These are phyloP conservation scores for Thermomyces lanuginosus DNA, from an alignment of 2,329 filamentous ascomycete species.

Conservation along the genomic window DNA sequence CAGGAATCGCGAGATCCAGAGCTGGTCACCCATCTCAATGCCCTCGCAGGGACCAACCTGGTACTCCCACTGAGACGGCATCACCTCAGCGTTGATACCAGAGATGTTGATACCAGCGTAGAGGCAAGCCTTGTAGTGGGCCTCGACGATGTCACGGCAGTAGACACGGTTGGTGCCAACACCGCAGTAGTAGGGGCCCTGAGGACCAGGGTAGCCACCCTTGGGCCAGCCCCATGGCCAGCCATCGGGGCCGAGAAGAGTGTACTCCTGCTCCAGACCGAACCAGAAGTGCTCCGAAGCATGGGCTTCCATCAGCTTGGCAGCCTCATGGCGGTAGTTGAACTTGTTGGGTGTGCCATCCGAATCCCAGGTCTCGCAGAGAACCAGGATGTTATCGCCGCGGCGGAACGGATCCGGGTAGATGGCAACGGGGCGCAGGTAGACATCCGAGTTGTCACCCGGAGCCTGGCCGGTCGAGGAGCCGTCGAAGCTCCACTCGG, in stretches of 20 bases:
- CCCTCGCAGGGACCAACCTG: slow-evolving; percentile 82
- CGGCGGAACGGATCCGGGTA: slow-evolving; percentile 86
- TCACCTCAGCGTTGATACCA: slow-evolving; percentile 97
- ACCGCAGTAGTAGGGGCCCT: slow-evolving; percentile 96
- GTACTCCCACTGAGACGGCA: slow-evolving; percentile 97
- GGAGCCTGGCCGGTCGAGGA: slow-evolving; percentile 85
- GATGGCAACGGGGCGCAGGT: slow-evolving; percentile 77
- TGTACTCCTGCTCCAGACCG: slow-evolving; percentile 96
- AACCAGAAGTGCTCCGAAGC: slow-evolving; percentile 83
- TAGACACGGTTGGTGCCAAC: slow-evolving; percentile 94
- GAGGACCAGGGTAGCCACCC: slow-evolving; percentile 77
- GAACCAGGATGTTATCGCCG: slow-evolving; percentile 81
- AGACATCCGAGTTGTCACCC: slow-evolving; percentile 93
- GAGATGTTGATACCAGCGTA: slow-evolving; percentile 87
- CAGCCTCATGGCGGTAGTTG: slow-evolving; percentile 90
- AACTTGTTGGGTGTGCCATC: slow-evolving; percentile 95
- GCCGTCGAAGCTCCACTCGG: slow-evolving; percentile 73
- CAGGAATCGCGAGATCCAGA: slow-evolving; percentile 85
- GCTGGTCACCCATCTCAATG: slow-evolving; percentile 86
- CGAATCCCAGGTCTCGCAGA: slow-evolving; percentile 84
- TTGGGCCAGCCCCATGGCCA: slow-evolving; percentile 86
- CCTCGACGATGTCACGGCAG: slow-evolving; percentile 94
- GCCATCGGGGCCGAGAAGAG: slow-evolving; percentile 67
- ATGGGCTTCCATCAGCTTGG: slow-evolving; percentile 77
- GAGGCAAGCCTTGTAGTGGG: slow-evolving; percentile 79